These are phyloP conservation scores for Sistotremastrum niveocremeum DNA, from an alignment of 768 basidiomycete genomes.

Conservation along the genomic window DNA sequence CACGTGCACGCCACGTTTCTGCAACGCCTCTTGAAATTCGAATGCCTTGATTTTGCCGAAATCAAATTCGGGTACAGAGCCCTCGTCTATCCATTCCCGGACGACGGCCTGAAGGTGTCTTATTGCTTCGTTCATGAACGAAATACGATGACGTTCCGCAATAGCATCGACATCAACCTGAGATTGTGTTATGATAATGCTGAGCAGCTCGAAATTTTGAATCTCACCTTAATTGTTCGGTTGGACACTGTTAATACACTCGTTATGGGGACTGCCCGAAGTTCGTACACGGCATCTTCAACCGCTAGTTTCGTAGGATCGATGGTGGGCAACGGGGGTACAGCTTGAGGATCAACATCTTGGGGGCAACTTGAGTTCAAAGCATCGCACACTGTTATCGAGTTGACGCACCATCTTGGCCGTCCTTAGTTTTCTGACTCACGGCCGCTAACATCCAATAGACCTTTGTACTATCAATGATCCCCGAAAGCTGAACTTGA, in stretches of 20 bases:
- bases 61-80: constrained; percentile 57
- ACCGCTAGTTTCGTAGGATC: constrained; percentile 30
- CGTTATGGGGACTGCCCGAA: constrained; percentile 47
- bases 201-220: constrained; percentile 1
- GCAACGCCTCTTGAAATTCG: constrained; percentile 81
- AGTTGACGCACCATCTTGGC: constrained; percentile 32
- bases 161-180: constrained; percentile 64
- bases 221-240: constrained; percentile 50
- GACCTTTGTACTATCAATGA: constrained; percentile 34
- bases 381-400: not conserved
- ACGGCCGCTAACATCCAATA: constrained; percentile 69
- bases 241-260: constrained; percentile 69
- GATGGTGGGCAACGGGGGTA: constrained; percentile 75
- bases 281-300: constrained; percentile 49
- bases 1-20: constrained; percentile 37
- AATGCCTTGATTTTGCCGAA: constrained; percentile 76
- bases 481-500: constrained; percentile 28
- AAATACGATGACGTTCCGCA: constrained; percentile 49
- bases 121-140: constrained; percentile 44
- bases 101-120: constrained; percentile 35
- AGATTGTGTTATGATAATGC: constrained; percentile 3
- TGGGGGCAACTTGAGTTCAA: not conserved
- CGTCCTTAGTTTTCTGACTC: constrained; percentile 41
- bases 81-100: constrained; percentile 39
- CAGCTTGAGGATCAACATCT: constrained; percentile 45